Evolutionary conservation across 108 stramenopile genomes (phyloP).

Genomic region (Cyclotella cryptica): DNA sequence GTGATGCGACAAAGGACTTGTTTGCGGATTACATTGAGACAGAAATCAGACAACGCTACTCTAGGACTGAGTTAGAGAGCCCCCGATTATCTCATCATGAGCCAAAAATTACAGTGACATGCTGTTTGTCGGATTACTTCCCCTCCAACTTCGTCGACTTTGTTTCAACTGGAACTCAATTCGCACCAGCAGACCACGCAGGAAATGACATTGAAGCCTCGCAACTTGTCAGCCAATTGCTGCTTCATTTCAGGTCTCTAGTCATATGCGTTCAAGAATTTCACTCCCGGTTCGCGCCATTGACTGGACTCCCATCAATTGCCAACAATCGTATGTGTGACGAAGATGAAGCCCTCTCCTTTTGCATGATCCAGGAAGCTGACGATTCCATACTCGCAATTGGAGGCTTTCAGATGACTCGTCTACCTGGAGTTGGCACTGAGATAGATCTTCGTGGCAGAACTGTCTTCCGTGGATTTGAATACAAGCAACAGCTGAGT

Average conservation of each 20-base stretch:
- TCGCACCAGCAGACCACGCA: conserved; percentile 10
- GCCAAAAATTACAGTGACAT: conserved; percentile 7
- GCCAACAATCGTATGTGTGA: conserved; percentile 29
- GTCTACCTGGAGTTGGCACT: conserved; percentile 47
- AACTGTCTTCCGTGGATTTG: conserved; percentile 65
- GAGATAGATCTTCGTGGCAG: conserved; percentile 79
- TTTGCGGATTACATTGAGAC: conserved; percentile 25
- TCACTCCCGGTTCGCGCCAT: conserved; percentile 25
- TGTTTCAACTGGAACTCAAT: neutral
- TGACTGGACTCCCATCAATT: conserved; percentile 10
- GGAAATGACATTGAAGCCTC: conserved; percentile 56
- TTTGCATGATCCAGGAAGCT: conserved; percentile 56
- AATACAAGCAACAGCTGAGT: conserved; percentile 12
- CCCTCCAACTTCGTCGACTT: conserved; percentile 55
- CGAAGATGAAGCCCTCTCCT: conserved; percentile 31
- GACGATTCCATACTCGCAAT: conserved; percentile 66
- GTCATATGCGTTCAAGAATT: conserved; percentile 55
- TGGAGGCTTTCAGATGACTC: conserved; percentile 59
- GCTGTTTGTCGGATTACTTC: conserved; percentile 27
- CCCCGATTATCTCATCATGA: conserved; percentile 3
- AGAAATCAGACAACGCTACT: conserved; percentile 30
- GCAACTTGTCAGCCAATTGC: conserved; percentile 58
- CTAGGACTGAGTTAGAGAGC: conserved; percentile 4
- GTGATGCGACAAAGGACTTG: conserved; percentile 24
- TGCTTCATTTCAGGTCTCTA: conserved; percentile 71